Evolutionary conservation across 371 early-diverging fungal genomes (phyloP).

Genomic region (Massospora cicadina): DNA sequence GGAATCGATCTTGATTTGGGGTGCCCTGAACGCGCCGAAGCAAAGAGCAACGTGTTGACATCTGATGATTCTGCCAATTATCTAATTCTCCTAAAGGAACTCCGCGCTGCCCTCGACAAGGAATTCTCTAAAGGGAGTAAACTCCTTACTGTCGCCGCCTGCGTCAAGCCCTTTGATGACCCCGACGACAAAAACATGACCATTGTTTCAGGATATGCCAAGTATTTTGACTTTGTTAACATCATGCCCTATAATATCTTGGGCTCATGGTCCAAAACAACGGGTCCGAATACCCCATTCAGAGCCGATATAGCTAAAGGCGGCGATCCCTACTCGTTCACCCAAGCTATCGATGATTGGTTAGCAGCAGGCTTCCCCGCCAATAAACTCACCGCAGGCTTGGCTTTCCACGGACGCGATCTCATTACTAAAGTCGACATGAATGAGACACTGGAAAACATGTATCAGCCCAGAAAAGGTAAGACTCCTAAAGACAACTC

Average conservation of each 20-base stretch:
- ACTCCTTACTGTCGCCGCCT: slow-evolving; percentile 33
- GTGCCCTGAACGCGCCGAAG: slow-evolving; percentile 48
- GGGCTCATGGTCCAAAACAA: slow-evolving; percentile 29
- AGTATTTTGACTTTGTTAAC: too few relatives aligned
- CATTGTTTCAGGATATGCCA: slow-evolving; percentile 35
- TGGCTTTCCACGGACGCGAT: slow-evolving; percentile 47
- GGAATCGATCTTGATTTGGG: too few relatives aligned
- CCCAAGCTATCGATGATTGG: too few relatives aligned
- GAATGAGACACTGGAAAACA: slow-evolving; percentile 19
- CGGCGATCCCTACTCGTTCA: too few relatives aligned
- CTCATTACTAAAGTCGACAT: slow-evolving; percentile 29
- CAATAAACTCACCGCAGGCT: too few relatives aligned
- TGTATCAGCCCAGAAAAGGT: too few relatives aligned
- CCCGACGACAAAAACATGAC: slow-evolving; percentile 25
- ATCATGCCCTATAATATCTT: slow-evolving; percentile 37
- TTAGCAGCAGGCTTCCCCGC: too few relatives aligned
- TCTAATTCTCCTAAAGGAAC: slow-evolving; percentile 30
- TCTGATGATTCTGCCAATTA: too few relatives aligned
- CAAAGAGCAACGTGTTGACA: slow-evolving; percentile 42
- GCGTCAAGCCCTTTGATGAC: slow-evolving; percentile 37
- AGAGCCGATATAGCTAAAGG: too few relatives aligned
- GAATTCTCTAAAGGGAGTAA: slow-evolving; percentile 33
- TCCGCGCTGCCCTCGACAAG: slow-evolving; percentile 36
- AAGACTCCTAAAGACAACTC: slow-evolving; percentile 25
- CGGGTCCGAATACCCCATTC: slow-evolving; percentile 50